Base-by-base conservation (phyloP, 2,329 filamentous ascomycete genomes). In the Pezicula radicicola region DNA sequence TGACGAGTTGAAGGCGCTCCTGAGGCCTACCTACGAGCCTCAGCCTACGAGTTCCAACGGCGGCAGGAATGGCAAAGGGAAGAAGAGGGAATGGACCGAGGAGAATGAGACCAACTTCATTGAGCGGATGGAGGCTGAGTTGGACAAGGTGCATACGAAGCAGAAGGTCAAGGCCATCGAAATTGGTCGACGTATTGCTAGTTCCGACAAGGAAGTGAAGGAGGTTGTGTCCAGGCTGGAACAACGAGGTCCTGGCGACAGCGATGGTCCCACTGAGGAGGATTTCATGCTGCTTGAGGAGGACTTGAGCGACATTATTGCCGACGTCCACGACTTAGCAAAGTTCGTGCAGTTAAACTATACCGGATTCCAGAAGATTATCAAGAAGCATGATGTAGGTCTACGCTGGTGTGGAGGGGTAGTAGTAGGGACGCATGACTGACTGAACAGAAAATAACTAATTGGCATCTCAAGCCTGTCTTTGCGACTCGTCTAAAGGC, bases 321-420 rank as follows among this genome's bases (percentile, higher is more conserved):
- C 94, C 62, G 93, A 99, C 66, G 94, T 99, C 19, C 93, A 99
- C 72, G 94, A 99, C 66, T 80, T 99, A 54, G 92, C 94, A 70
- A 97, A 97, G 74, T 99, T 96, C 69, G 95, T 96, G 6, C 93
- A 97, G 75, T 76, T 99, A 67, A 99, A 99, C 74, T 99, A 99
- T 68, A 97, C 93, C 0, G 94, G 94, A 5, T 99, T 99, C 70
- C 95, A 97, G 77, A 99, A 99, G 79, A 99, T 99, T 58, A 96
- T 99, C 72, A 99, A 99, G 80, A 99, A 99, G 79, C 94, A 99
- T 71, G 94, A 97, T 74, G 89, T 93, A 72, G 62, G 88, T 25
- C n/a, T 15, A 7, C 13, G 4, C 2, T 13, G 8, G 6, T 33
- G 30, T 12, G 21, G n/a, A n/a, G 9, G 42, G 13, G n/a, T 28